A percentile compares a stretch with the other conserved stretches of the same genome.
Evolutionary conservation across 2,329 filamentous ascomycete species (phyloP).

Genomic region (Penicillium sp.): DNA sequence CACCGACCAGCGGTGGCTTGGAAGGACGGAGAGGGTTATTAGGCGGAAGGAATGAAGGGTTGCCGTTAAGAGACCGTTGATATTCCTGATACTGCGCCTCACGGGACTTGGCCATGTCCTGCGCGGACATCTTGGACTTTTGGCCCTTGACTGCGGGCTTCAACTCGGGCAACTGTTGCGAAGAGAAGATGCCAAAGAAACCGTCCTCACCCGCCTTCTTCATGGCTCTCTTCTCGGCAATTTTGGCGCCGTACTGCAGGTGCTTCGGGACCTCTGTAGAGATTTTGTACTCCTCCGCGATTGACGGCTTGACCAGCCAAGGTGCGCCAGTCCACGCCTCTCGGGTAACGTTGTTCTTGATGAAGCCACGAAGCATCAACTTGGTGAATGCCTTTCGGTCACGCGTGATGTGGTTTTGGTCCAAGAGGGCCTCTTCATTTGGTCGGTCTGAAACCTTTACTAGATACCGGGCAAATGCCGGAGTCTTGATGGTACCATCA

Average conservation of each 20-base stretch:
- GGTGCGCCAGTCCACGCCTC: constrained; percentile 95
- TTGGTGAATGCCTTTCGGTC: constrained; percentile 94
- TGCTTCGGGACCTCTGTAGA: constrained; percentile 80
- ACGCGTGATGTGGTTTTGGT: constrained; percentile 75
- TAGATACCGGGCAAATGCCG: constrained; percentile 72
- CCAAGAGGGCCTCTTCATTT: constrained; percentile 70
- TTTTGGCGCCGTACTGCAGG: constrained; percentile 73
- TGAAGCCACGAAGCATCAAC: constrained; percentile 84
- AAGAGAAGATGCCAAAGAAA: constrained; percentile 50
- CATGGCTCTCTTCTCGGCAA: constrained; percentile 70
- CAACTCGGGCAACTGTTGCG: constrained; percentile 62
- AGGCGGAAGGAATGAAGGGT: constrained; percentile 39
- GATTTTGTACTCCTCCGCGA: constrained; percentile 80
- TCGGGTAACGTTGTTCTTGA: constrained; percentile 87
- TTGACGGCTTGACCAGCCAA: constrained; percentile 85
- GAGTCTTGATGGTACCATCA: constrained; percentile 64
- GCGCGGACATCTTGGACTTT: constrained; percentile 53
- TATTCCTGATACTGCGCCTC: constrained; percentile 49
- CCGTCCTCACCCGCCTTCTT: constrained; percentile 52
- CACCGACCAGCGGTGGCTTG: constrained; percentile 30
- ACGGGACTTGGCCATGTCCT: constrained; percentile 46
- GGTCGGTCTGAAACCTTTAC: constrained; percentile 67
- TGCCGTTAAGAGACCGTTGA: constrained; percentile 43
- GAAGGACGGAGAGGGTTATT: constrained; percentile 30
- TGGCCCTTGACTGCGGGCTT: constrained; percentile 68